These are phyloP conservation scores for Tagetes patula DNA, from an alignment of 129 eudicot species.

Conservation along the genomic window DNA sequence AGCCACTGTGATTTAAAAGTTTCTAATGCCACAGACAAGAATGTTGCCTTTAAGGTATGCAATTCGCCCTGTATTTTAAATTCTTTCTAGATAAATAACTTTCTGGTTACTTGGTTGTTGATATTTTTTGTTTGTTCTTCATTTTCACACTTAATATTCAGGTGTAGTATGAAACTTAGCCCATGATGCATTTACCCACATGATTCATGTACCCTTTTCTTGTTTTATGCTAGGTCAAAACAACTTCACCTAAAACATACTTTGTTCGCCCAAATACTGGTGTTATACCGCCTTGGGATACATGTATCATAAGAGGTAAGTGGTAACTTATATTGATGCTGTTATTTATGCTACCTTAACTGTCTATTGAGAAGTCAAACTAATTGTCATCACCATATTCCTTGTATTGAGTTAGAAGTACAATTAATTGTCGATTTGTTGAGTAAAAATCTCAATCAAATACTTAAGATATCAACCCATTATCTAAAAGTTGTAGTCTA, in stretches of 20 bases:
- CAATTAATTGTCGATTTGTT: conserved; percentile 1
- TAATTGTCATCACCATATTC: conserved; percentile 15
- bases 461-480: neutral
- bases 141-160: neutral
- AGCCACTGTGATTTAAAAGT: conserved; percentile 85
- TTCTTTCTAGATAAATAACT: neutral
- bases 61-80: neutral
- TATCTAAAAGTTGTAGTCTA: neutral
- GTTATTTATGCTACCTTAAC: conserved; percentile 14
- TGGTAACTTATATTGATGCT: conserved; percentile 38
- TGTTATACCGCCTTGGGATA: conserved; percentile 62
- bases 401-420: conserved; percentile 15
- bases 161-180: neutral
- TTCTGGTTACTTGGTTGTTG: conserved; percentile 16
- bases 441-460: neutral
- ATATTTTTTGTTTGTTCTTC: neutral
- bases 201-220: neutral
- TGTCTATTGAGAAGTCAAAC: conserved; percentile 10
- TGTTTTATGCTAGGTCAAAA: conserved; percentile 64
- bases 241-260: conserved; percentile 94
- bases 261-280: conserved; percentile 93
- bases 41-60: conserved; percentile 89
- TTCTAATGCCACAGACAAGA: conserved; percentile 61
- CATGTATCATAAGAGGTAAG: conserved; percentile 80
- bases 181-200: conserved; percentile 8